Base-by-base conservation (phyloP, 176 grass and related monocot genomes). In the Aegilops bicornis region DNA sequence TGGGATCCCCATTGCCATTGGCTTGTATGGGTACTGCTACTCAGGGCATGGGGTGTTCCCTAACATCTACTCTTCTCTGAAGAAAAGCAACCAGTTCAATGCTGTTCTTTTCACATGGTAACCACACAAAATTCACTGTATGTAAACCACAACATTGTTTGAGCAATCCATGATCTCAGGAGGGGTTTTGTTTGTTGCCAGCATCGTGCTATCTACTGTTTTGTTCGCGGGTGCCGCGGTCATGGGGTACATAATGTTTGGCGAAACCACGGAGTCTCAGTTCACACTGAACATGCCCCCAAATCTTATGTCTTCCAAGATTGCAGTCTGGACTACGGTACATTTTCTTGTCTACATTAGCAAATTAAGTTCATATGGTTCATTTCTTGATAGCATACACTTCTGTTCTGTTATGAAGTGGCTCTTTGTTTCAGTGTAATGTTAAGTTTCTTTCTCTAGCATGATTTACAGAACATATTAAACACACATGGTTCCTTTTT, bases 271-370 rank as follows among this genome's bases (percentile, higher is more conserved):
- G 1, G 39, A 81, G 69, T 95, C 93, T 60, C 93, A 95, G 62
- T 92, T 95, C 76, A 95, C 93, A 3, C 83, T 95, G 24, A 95
- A 95, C 56, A 73, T 95, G 45, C 90, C 93, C 52, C 87, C 87
- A 12, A 87, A 95, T 71, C 84, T 85, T 15, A 64, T 92, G 17
- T 79, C 88, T 52, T 90, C 93, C 14, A 95, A 89, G 81, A 77
- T 95, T 19, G 93, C 90, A 24, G 78, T 95, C 42, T 95, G 93
- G 93, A 95, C 93, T 37, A 95, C 93, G 87, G 93, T 95, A 91
- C 48, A 43, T 81, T 3, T 45, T 40, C 79, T 81, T 85, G 33
- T 54, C n/a, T 69, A 24, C 30, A 81, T n/a, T 82, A 35, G 17
- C 14, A 10, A 20, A 52, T 20, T 2, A 69, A 9, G 22, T 59